Evolutionary conservation across 495 filamentous ascomycete genomes (phyloP).

Genomic region (Bathelium albidoporum): DNA sequence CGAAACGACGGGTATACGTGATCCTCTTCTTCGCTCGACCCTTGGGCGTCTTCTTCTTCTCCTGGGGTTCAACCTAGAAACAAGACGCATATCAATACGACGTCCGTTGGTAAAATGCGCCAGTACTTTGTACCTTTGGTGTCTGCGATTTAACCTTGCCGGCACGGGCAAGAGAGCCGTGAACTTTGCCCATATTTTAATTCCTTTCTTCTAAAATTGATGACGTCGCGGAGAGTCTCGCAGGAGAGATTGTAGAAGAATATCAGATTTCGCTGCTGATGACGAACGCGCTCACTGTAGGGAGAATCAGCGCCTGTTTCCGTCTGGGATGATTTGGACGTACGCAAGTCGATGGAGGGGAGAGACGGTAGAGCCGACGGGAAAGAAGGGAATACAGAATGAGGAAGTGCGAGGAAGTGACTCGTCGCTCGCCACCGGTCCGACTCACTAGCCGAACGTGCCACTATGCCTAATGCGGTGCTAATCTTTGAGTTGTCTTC

Average conservation of each 20-base stretch:
- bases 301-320: too few relatives aligned
- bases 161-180: constrained; percentile 90
- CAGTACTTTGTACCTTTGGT: constrained; percentile 55
- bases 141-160: constrained; percentile 93
- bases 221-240: background rate
- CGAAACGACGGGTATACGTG: constrained; percentile 94
- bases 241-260: background rate
- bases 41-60: constrained; percentile 92
- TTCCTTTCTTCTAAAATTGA: constrained; percentile 19
- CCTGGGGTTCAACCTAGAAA: constrained; percentile 68
- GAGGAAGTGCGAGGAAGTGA: background rate
- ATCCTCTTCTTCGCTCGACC: constrained; percentile 98
- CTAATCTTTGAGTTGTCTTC: background rate
- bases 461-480: background rate
- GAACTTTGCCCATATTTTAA: constrained; percentile 79
- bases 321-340: too few relatives aligned
- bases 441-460: background rate
- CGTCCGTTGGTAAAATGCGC: background rate
- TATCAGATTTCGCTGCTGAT: background rate
- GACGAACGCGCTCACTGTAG: too few relatives aligned
- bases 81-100: background rate
- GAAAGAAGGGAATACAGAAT: background rate
- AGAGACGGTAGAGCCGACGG: background rate
- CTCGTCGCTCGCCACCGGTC: background rate
- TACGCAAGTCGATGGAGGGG: background rate